phyloP scores from a whole-genome alignment of 2,329 filamentous ascomycete genomes.

The Fusarium sp. region DNA sequence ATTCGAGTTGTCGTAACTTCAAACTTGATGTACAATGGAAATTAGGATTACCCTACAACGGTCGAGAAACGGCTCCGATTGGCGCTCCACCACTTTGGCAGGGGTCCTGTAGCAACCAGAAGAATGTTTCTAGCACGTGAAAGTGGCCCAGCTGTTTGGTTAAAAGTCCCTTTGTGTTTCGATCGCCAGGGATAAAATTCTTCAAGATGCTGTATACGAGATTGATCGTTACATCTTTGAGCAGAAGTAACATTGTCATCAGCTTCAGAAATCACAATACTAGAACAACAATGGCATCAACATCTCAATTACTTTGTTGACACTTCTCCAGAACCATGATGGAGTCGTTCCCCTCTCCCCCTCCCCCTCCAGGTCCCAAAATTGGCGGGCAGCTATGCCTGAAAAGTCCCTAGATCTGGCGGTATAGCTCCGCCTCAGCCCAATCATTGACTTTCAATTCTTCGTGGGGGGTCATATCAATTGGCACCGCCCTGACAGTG shows the following conservation, averaged over 20 bases:
- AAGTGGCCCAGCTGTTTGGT: conserved; percentile 44
- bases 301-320: not conserved
- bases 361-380: conserved; percentile 23
- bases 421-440: conserved; percentile 35
- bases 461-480: conserved; percentile 37
- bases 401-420: conserved; percentile 32
- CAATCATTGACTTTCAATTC: conserved; percentile 41
- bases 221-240: not conserved
- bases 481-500: conserved; percentile 37
- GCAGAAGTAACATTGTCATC: not conserved
- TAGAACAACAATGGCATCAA: not conserved
- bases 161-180: conserved; percentile 24
- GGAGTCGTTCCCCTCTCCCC: conserved; percentile 13
- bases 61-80: conserved; percentile 24
- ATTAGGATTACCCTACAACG: conserved; percentile 19
- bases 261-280: not conserved
- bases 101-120: conserved; percentile 4
- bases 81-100: not conserved
- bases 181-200: not conserved
- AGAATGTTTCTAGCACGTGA: conserved; percentile 40
- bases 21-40: not conserved
- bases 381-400: conserved; percentile 35
- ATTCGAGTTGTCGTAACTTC: not conserved
- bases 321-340: conserved; percentile 26
- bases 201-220: not conserved